phyloP scores from a whole-genome alignment of 257 asterid genomes.

The Jacaranda copaia region DNA sequence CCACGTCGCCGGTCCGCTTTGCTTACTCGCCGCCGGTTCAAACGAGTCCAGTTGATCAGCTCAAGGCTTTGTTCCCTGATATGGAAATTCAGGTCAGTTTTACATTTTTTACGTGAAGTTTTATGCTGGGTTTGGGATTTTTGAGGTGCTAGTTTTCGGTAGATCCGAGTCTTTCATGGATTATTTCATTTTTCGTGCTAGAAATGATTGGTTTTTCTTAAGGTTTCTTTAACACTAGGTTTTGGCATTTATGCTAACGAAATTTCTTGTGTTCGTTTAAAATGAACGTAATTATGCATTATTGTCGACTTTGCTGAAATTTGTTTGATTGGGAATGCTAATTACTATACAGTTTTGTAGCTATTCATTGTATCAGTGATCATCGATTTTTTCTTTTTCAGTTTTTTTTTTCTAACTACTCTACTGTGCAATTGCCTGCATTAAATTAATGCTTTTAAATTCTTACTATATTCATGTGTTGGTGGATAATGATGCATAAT shows the following conservation, averaged over 20 bases:
- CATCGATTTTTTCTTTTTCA: no score
- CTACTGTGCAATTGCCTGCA: background rate
- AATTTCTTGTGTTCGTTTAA: background rate
- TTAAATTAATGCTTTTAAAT: background rate
- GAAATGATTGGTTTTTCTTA: background rate
- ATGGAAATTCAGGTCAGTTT: slow-evolving; percentile 56
- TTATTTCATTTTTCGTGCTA: slow-evolving; percentile 4
- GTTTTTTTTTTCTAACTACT: no score
- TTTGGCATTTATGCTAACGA: background rate
- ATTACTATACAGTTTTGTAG: background rate
- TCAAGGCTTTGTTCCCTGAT: slow-evolving; percentile 65
- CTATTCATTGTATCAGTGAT: background rate
- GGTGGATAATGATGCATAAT: slow-evolving; percentile 14
- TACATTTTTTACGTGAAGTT: background rate
- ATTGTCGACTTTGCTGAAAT: background rate
- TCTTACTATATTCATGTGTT: background rate
- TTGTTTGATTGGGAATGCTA: slow-evolving; percentile 13
- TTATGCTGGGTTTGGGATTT: slow-evolving; percentile 7
- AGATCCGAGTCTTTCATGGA: slow-evolving; percentile 19
- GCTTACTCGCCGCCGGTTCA: slow-evolving; percentile 43
- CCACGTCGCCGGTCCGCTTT: slow-evolving; percentile 60
- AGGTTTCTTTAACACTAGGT: background rate
- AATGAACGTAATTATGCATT: background rate
- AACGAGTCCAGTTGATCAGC: slow-evolving; percentile 53
- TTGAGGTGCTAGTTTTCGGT: slow-evolving; percentile 8